Percentiles rank a stretch among this genome's conserved stretches.
These are phyloP conservation scores for Lepiota brunneoincarnata DNA, from an alignment of 768 basidiomycete species.

Conservation along the genomic window DNA sequence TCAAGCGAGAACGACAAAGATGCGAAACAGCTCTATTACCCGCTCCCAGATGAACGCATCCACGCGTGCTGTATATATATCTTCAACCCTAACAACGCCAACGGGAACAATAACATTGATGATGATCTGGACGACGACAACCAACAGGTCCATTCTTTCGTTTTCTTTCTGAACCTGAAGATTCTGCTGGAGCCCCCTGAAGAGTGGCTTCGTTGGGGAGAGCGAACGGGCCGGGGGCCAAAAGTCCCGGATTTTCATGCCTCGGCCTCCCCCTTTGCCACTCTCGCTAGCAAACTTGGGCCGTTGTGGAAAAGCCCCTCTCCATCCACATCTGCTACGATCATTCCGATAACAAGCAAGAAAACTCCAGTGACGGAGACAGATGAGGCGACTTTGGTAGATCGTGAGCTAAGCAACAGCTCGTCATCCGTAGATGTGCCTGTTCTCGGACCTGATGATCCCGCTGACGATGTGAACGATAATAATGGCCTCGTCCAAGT, in stretches of 20 bases:
- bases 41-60: constrained; percentile 45
- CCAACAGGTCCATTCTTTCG: constrained; percentile 42
- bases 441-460: neutral
- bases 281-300: neutral
- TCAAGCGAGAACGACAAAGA: constrained; percentile 29
- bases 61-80: constrained; percentile 49
- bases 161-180: constrained; percentile 46
- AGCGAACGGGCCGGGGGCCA: neutral
- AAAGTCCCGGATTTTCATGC: neutral
- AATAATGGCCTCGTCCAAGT: neutral
- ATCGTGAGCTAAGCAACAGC: neutral
- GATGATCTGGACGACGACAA: constrained; percentile 23
- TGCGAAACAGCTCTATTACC: constrained; percentile 38
- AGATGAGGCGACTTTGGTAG: neutral
- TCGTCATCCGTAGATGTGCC: constrained; percentile 9
- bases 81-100: constrained; percentile 32
- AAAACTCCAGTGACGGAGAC: neutral
- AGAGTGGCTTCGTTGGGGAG: constrained; percentile 21
- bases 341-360: neutral
- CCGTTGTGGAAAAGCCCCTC: constrained; percentile 4
- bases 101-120: neutral
- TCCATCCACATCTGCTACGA: neutral
- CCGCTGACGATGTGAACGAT: neutral
- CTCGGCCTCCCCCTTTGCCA: neutral
- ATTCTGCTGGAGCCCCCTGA: constrained; percentile 33